phyloP scores from a whole-genome alignment of 441 rosid species.

The Iberis amara region DNA sequence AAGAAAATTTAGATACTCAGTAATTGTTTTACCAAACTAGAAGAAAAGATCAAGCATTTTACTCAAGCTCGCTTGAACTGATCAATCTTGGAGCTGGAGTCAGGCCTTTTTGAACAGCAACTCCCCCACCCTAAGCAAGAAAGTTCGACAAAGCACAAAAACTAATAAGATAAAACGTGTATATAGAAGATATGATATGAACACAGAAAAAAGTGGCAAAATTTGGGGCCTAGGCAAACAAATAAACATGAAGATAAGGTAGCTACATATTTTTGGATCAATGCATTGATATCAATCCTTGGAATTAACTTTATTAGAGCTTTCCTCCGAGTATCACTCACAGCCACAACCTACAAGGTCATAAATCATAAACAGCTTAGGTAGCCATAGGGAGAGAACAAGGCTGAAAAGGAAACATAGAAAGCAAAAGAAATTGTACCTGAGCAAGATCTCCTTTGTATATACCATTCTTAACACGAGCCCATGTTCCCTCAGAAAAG shows the following conservation, averaged over 20 bases:
- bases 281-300: slow-evolving; percentile 69
- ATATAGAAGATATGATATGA: slow-evolving; percentile 1
- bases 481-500: slow-evolving; percentile 69
- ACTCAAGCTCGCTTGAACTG: slow-evolving; percentile 87
- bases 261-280: slow-evolving; percentile 78
- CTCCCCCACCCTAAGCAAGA: slow-evolving; percentile 70
- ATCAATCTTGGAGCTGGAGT: slow-evolving; percentile 83
- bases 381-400: slow-evolving; percentile 13
- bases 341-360: slow-evolving; percentile 68
- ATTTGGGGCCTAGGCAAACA: slow-evolving; percentile 3
- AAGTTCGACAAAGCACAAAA: slow-evolving; percentile 11
- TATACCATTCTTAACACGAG: slow-evolving; percentile 77
- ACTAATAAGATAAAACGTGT: slow-evolving; percentile 1
- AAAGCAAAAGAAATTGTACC: slow-evolving; percentile 35
- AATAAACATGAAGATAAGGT: slow-evolving; percentile 13
- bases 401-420: slow-evolving; percentile 17
- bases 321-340: slow-evolving; percentile 50
- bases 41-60: slow-evolving; percentile 31
- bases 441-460: slow-evolving; percentile 92
- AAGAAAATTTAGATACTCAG: slow-evolving; percentile 13
- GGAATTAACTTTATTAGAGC: slow-evolving; percentile 86
- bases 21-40: slow-evolving; percentile 4
- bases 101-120: slow-evolving; percentile 43
- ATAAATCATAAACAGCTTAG: slow-evolving; percentile 12
- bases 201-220: neutral